These are phyloP conservation scores for Cymbopogon flexuosus DNA, from an alignment of 202 grass and related monocot species.

Conservation along the genomic window DNA sequence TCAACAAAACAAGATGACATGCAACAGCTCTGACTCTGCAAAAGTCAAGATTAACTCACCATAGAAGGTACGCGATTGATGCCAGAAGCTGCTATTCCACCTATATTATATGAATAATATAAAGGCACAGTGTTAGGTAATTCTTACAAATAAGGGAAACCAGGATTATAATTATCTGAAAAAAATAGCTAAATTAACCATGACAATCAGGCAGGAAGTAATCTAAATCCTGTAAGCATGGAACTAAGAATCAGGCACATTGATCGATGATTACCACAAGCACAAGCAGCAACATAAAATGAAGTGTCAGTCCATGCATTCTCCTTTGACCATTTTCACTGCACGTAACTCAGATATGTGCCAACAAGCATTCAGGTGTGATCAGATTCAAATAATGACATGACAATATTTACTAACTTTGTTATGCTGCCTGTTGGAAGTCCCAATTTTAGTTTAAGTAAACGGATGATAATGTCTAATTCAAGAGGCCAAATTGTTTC, in stretches of 20 bases:
- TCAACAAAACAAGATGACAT: slow-evolving; percentile 10
- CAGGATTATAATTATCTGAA: not conserved
- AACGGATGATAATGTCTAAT: not conserved
- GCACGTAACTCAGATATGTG: not conserved
- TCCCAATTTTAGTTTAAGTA: not conserved
- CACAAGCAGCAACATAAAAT: not conserved
- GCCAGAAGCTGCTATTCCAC: slow-evolving; percentile 33
- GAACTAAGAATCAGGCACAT: slow-evolving; percentile 13
- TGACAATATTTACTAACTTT: not conserved
- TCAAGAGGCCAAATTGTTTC: not conserved
- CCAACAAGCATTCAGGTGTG: not conserved
- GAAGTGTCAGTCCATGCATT: not conserved
- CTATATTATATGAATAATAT: slow-evolving; percentile 31
- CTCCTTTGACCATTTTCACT: not conserved
- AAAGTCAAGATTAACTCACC: slow-evolving; percentile 43
- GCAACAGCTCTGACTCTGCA: not conserved
- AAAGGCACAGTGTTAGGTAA: not conserved
- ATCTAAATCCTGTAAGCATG: not conserved
- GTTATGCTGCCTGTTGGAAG: not conserved
- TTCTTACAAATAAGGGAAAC: not conserved
- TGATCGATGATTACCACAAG: not conserved
- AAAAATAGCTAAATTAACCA: slow-evolving; percentile 9
- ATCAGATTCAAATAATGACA: slow-evolving; percentile 3
- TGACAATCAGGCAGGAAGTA: slow-evolving; percentile 3
- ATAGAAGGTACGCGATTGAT: slow-evolving; percentile 37